phyloP scores from a whole-genome alignment of 371 early-diverging fungal species.

The Modicella reniformis region DNA sequence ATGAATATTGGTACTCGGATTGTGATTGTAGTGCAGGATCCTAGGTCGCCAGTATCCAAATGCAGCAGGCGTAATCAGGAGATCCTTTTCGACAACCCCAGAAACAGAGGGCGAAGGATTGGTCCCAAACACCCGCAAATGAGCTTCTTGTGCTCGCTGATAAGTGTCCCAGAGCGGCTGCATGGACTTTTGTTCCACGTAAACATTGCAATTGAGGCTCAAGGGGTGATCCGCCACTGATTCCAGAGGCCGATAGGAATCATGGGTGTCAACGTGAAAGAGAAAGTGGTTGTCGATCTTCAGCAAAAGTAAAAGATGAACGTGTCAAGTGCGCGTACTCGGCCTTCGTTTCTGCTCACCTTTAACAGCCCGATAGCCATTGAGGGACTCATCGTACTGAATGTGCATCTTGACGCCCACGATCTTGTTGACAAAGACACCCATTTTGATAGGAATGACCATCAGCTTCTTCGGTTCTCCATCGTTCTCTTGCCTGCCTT shows the following conservation, averaged over 20 bases:
- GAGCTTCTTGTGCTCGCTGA: constrained; percentile 39
- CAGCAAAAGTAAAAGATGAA: neutral
- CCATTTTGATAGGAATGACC: constrained; percentile 44
- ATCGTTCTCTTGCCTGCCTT: neutral
- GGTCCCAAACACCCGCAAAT: constrained; percentile 27
- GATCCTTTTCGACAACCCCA: neutral
- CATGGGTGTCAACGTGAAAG: no score
- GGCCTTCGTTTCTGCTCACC: constrained; percentile 12
- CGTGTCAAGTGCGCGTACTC: neutral
- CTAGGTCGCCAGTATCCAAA: constrained; percentile 42
- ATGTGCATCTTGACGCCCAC: constrained; percentile 45
- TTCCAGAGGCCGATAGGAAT: neutral
- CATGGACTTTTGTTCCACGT: constrained; percentile 39
- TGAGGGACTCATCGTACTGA: constrained; percentile 32
- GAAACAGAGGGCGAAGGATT: neutral
- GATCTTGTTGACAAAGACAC: constrained; percentile 41
- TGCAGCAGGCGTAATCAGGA: constrained; percentile 30
- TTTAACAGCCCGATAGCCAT: constrained; percentile 48
- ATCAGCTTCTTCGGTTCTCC: constrained; percentile 22
- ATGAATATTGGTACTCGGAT: constrained; percentile 1
- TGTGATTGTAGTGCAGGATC: constrained; percentile 26
- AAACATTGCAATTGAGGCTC: constrained; percentile 37
- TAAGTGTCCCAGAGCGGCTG: constrained; percentile 42
- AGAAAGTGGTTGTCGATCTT: neutral
- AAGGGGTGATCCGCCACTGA: constrained; percentile 38